Conservation (phyloP, 2,329 filamentous ascomycete species). For the Talaromyces sp. region DNA sequence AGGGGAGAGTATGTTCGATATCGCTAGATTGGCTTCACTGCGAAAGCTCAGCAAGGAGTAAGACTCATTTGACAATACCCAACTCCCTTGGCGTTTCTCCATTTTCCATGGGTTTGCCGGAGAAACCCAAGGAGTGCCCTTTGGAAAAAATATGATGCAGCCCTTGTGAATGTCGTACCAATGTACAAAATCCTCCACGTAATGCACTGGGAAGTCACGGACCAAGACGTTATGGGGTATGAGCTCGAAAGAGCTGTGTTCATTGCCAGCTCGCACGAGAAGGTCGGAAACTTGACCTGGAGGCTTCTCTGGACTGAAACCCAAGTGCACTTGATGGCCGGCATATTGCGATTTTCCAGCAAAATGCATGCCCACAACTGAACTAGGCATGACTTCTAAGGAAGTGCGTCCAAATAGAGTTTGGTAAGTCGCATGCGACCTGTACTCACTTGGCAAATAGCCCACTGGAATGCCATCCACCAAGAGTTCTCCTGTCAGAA, state of each 20-base stretch:
- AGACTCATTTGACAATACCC: slow-evolving; percentile 20
- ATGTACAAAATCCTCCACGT: slow-evolving; percentile 42
- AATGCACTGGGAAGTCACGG: slow-evolving; percentile 28
- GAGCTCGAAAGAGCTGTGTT: background rate
- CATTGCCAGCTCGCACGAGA: background rate
- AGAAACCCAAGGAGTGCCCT: slow-evolving; percentile 25
- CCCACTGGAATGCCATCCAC: slow-evolving; percentile 28
- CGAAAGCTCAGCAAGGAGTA: slow-evolving; percentile 28
- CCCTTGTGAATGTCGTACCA: slow-evolving; percentile 40
- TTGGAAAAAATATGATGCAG: slow-evolving; percentile 29
- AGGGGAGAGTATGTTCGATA: slow-evolving; percentile 31
- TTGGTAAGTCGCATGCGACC: slow-evolving; percentile 18
- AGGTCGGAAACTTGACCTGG: background rate
- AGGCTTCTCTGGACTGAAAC: background rate
- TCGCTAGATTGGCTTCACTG: slow-evolving; percentile 29
- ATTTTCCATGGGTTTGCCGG: slow-evolving; percentile 2
- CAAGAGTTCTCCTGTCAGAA: slow-evolving; percentile 30
- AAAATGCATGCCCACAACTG: background rate
- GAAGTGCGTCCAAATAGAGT: background rate
- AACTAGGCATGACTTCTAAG: background rate
- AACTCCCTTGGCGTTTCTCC: slow-evolving; percentile 16
- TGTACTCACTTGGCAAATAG: slow-evolving; percentile 25
- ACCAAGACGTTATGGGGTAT: background rate
- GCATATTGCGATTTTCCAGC: background rate
- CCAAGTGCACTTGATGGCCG: background rate